These are phyloP conservation scores for Pisolithus microcarpus DNA, from an alignment of 768 basidiomycete genomes.

Conservation along the genomic window DNA sequence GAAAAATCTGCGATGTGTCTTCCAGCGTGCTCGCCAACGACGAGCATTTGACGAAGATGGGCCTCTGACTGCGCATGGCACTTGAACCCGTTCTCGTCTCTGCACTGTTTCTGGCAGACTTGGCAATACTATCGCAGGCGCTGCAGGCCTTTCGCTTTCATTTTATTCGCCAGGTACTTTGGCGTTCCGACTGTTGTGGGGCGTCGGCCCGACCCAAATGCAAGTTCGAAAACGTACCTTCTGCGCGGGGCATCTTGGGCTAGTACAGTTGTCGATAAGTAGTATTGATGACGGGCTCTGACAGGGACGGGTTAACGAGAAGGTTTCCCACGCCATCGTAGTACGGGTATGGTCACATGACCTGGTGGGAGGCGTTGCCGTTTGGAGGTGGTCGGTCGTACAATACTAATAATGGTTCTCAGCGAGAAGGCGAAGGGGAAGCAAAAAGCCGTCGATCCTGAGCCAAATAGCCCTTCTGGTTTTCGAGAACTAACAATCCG, in stretches of 20 bases:
- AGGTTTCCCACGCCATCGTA: constrained; percentile 5
- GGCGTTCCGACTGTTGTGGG: constrained; percentile 65
- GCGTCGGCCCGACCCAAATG: not conserved
- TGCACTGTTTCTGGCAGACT: constrained; percentile 97
- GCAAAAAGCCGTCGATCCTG: constrained; percentile 28
- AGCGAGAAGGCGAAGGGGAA: constrained; percentile 87
- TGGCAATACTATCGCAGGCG: constrained; percentile 98
- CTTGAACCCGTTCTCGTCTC: constrained; percentile 99
- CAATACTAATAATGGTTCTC: constrained; percentile 30
- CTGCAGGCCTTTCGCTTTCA: constrained; percentile 96
- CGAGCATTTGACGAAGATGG: constrained; percentile 94
- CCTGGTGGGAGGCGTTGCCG: not conserved
- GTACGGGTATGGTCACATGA: constrained; percentile 1
- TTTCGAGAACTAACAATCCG: constrained; percentile 64
- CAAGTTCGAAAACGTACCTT: constrained; percentile 42
- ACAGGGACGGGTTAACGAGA: not conserved
- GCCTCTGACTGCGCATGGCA: constrained; percentile 84
- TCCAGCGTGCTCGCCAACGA: constrained; percentile 91
- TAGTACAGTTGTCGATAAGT: not conserved
- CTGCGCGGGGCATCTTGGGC: constrained; percentile 70
- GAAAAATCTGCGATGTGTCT: constrained; percentile 90
- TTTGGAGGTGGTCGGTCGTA: not conserved
- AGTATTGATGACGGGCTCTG: not conserved
- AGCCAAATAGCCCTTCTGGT: constrained; percentile 1
- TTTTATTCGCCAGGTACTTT: constrained; percentile 88